Evolutionary conservation across 495 filamentous ascomycete species (phyloP).

Genomic region (Articulospora tetracladia): DNA sequence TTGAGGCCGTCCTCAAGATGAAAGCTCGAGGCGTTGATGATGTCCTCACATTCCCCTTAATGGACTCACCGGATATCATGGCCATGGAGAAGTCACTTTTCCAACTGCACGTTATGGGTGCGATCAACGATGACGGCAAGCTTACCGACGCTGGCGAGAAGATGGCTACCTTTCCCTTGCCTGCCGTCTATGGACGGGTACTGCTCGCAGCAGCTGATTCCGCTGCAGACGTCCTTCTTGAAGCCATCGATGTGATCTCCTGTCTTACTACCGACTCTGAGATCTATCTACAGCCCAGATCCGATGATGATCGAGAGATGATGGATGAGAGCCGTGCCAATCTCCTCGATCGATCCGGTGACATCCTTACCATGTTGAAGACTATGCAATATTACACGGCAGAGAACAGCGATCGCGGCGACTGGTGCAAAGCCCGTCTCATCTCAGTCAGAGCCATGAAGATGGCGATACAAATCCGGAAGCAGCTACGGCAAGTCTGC

Average conservation of each 20-base stretch:
- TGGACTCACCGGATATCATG: conserved; percentile 75
- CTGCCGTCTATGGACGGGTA: conserved; percentile 76
- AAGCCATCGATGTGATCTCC: conserved; percentile 89
- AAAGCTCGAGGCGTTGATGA: conserved; percentile 87
- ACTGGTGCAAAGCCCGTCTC: conserved; percentile 75
- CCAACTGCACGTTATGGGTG: conserved; percentile 72
- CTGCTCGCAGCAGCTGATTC: conserved; percentile 73
- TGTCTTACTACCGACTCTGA: conserved; percentile 81
- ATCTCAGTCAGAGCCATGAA: conserved; percentile 81
- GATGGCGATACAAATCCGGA: conserved; percentile 69
- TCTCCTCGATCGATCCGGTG: conserved; percentile 70
- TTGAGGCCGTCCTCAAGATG: conserved; percentile 85
- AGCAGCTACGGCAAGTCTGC: conserved; percentile 73
- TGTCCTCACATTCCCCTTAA: conserved; percentile 77
- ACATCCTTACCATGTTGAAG: conserved; percentile 81
- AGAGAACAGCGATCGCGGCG: conserved; percentile 67
- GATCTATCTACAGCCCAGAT: conserved; percentile 74
- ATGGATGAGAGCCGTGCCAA: conserved; percentile 69
- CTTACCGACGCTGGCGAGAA: conserved; percentile 73
- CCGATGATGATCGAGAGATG: conserved; percentile 77
- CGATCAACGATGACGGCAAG: conserved; percentile 64
- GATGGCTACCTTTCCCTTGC: conserved; percentile 79
- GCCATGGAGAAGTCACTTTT: conserved; percentile 79
- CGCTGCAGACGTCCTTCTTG: conserved; percentile 65
- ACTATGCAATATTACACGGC: conserved; percentile 78